phyloP scores from a whole-genome alignment of 2,329 filamentous ascomycete species.

The Aureobasidium melanogenum region DNA sequence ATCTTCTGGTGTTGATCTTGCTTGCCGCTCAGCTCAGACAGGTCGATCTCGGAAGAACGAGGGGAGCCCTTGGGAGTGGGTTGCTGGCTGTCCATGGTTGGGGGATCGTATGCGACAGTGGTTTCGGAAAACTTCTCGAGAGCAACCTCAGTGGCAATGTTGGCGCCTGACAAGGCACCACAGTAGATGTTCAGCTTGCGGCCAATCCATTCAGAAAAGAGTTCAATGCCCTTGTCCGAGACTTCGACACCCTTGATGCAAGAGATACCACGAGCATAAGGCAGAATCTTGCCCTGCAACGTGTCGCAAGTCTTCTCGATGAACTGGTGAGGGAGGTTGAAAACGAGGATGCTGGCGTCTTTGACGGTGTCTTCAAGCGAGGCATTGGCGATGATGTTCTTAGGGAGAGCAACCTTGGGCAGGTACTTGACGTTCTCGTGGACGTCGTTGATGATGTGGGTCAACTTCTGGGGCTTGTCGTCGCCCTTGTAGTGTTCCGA shows the following conservation, averaged over 20 bases:
- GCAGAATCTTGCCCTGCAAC: conserved; percentile 79
- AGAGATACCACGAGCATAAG: conserved; percentile 85
- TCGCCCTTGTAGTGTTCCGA: conserved; percentile 64
- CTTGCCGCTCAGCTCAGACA: conserved; percentile 23
- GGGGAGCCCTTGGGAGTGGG: conserved; percentile 52
- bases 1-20: conserved; percentile 56
- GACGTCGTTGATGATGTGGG: conserved; percentile 76
- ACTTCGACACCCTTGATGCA: conserved; percentile 99
- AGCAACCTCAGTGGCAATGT: conserved; percentile 92
- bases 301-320: conserved; percentile 79
- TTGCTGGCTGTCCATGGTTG: conserved; percentile 72
- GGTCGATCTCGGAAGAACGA: conserved; percentile 37
- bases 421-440: conserved; percentile 99
- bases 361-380: conserved; percentile 71
- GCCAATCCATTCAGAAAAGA: conserved; percentile 94
- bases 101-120: conserved; percentile 91
- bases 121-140: conserved; percentile 96
- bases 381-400: conserved; percentile 77
- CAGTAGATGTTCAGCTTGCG: conserved; percentile 90
- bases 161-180: conserved; percentile 88
- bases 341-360: conserved; percentile 80
- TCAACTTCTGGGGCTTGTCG: conserved; percentile 73
- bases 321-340: conserved; percentile 96
- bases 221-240: conserved; percentile 69
- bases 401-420: conserved; percentile 72